Conservation (phyloP, 2,329 filamentous ascomycete species). For the Hirsutella thompsonii region DNA sequence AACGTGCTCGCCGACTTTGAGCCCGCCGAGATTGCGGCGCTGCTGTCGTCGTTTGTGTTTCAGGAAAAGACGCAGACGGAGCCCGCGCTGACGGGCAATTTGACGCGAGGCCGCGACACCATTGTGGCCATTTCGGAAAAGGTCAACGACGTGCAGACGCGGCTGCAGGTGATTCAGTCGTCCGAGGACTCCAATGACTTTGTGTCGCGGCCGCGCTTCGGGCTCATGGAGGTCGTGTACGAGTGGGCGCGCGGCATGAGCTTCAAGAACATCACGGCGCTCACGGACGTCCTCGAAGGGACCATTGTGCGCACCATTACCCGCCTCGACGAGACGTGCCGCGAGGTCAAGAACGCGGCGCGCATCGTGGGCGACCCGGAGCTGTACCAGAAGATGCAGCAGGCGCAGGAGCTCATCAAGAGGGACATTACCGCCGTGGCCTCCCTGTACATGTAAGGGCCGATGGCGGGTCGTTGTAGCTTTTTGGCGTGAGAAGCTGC, state of each 20-base stretch:
- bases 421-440: constrained; percentile 86
- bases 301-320: constrained; percentile 96
- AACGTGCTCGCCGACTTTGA: constrained; percentile 94
- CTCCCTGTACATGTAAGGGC: constrained; percentile 63
- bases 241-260: constrained; percentile 98
- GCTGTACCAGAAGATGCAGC: constrained; percentile 92
- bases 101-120: constrained; percentile 71
- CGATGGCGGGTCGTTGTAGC: neutral
- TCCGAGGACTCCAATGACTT: constrained; percentile 90
- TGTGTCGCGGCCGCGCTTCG: constrained; percentile 74
- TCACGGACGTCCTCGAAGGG: constrained; percentile 93
- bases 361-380: constrained; percentile 89
- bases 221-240: constrained; percentile 93
- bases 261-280: constrained; percentile 91
- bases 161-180: constrained; percentile 84
- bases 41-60: constrained; percentile 92
- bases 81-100: constrained; percentile 67
- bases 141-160: constrained; percentile 78
- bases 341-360: constrained; percentile 95
- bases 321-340: constrained; percentile 84
- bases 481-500: too few species aligned
- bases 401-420: constrained; percentile 95
- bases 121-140: constrained; percentile 88
- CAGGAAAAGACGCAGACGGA: constrained; percentile 85
- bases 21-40: constrained; percentile 87